phyloP scores from a whole-genome alignment of 2,329 filamentous ascomycete species.

The Aspergillus quadrilineatus region DNA sequence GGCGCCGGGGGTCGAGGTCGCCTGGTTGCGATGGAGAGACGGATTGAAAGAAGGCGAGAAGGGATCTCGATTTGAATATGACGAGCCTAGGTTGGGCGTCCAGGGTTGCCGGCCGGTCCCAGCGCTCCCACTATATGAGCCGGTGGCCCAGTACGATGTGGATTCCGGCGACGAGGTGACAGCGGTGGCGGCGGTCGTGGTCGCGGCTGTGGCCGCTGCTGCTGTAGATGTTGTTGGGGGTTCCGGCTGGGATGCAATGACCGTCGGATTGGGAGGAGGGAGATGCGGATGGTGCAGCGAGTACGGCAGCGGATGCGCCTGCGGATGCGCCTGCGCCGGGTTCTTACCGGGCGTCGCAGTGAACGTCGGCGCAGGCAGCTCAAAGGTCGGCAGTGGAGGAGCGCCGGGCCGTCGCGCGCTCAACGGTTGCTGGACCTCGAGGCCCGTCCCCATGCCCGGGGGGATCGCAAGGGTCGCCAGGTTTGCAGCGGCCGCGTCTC shows the following conservation, averaged over 20 bases:
- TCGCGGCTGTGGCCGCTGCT: conserved; percentile 32
- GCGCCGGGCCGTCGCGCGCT: conserved; percentile 69
- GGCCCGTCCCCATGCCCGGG: conserved; percentile 62
- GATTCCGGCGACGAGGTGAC: conserved; percentile 32
- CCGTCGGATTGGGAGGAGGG: conserved; percentile 52
- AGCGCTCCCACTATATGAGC: conserved; percentile 55
- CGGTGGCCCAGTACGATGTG: conserved; percentile 62
- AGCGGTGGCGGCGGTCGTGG: conserved; percentile 33
- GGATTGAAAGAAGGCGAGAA: conserved; percentile 60
- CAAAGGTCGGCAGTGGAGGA: conserved; percentile 66
- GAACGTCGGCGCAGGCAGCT: conserved; percentile 62
- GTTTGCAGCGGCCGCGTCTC: conserved; percentile 48
- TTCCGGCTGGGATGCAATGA: conserved; percentile 63
- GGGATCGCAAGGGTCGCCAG: conserved; percentile 64
- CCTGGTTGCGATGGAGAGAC: conserved; percentile 49
- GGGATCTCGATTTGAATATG: conserved; percentile 49
- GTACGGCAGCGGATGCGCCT: neutral
- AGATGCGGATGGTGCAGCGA: conserved; percentile 31
- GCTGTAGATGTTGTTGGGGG: conserved; percentile 53
- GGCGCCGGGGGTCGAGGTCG: conserved; percentile 59
- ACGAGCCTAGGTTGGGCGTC: conserved; percentile 39
- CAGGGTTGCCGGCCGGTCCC: conserved; percentile 47
- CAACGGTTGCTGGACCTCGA: conserved; percentile 61
- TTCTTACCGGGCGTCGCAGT: conserved; percentile 51
- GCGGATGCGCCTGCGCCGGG: neutral